Conservation (phyloP, 2,329 filamentous ascomycete genomes). For the Fusarium odoratissimum region DNA sequence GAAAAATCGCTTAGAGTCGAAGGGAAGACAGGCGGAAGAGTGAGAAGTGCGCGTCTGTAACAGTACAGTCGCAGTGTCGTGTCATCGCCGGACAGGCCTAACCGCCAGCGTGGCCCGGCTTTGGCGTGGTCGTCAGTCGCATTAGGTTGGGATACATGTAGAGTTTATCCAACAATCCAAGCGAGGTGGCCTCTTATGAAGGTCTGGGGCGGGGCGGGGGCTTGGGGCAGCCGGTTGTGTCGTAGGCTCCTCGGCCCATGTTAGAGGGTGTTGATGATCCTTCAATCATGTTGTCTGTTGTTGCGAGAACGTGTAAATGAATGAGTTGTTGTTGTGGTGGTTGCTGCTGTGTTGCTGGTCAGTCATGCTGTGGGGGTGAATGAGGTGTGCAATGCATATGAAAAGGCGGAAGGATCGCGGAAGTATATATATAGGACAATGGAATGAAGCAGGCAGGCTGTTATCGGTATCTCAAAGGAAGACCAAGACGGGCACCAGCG, state of each 20-base stretch:
- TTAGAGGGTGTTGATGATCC: conserved; percentile 52
- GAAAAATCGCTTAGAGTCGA: conserved; percentile 39
- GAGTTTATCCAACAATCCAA: conserved; percentile 37
- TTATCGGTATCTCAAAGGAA: conserved; percentile 1
- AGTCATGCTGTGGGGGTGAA: conserved; percentile 18
- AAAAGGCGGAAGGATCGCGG: background rate
- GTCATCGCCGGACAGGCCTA: conserved; percentile 33
- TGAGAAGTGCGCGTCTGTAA: conserved; percentile 10
- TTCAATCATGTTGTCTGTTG: conserved; percentile 52
- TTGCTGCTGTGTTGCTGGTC: conserved; percentile 22
- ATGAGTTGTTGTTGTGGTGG: conserved; percentile 10
- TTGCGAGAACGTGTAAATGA: conserved; percentile 32
- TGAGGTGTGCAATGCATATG: background rate
- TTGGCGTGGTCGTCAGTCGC: conserved; percentile 35
- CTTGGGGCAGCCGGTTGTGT: conserved; percentile 62
- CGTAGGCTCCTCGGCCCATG: conserved; percentile 65
- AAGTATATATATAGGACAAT: conserved; percentile 3
- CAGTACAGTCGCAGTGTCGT: conserved; percentile 18
- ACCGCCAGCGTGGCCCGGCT: conserved; percentile 37
- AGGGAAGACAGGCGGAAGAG: conserved; percentile 30
- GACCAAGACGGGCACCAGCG: conserved; percentile 12
- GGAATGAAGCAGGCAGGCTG: background rate
- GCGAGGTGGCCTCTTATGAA: conserved; percentile 46
- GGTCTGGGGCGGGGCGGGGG: conserved; percentile 58
- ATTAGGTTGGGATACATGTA: conserved; percentile 26